A percentile compares a stretch with the other conserved stretches of the same genome.
phyloP scores from a whole-genome alignment of 176 grass and related monocot genomes.

The Thinopyrum elongatum region DNA sequence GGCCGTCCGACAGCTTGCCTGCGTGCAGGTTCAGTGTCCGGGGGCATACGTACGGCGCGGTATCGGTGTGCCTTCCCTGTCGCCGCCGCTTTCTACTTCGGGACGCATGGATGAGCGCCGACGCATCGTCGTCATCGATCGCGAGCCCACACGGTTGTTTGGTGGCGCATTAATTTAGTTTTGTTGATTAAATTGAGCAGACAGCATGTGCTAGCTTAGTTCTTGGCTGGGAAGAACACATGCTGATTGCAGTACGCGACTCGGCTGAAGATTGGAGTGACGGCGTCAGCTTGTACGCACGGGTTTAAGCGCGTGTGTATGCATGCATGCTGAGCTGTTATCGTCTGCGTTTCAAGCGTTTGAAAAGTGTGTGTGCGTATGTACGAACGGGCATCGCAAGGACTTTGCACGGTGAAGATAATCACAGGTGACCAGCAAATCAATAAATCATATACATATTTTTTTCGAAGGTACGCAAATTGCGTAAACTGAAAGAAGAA shows the following conservation, averaged over 20 bases:
- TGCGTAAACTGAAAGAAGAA: no score
- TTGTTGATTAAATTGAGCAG: neutral
- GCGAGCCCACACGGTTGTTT: no score
- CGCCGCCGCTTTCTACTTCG: neutral
- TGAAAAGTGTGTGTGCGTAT: no score
- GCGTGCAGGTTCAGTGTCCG: slow-evolving; percentile 19
- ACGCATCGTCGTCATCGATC: neutral
- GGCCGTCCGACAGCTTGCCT: slow-evolving; percentile 25
- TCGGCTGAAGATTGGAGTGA: neutral
- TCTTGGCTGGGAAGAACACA: neutral
- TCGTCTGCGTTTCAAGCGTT: no score
- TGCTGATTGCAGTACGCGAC: neutral
- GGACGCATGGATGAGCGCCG: neutral
- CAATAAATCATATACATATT: no score
- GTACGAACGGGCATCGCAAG: no score
- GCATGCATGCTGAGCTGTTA: no score
- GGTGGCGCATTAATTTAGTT: neutral
- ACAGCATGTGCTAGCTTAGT: neutral
- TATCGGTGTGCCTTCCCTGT: neutral
- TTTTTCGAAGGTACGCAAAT: no score
- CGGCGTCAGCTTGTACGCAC: neutral
- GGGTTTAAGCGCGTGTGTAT: no score
- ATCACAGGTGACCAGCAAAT: no score
- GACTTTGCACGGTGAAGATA: no score
- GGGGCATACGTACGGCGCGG: neutral